Evolutionary conservation across 768 basidiomycete species (phyloP).

Genomic region (Podaxis mareebaensis): DNA sequence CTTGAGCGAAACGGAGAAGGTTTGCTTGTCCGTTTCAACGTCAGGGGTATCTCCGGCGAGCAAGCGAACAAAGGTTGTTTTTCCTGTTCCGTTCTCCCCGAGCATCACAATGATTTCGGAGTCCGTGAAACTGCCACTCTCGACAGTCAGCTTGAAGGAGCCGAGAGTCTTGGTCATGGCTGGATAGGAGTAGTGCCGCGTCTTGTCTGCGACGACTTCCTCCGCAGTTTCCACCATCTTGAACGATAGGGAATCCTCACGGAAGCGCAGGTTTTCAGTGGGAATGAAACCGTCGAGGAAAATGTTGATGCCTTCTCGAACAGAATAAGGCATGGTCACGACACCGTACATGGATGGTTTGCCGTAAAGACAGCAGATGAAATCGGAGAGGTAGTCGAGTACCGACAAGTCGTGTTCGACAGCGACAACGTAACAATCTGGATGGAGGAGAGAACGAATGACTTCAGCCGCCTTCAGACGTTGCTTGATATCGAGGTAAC

Average conservation of each 20-base stretch:
- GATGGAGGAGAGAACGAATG: slow-evolving; percentile 81
- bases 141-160: slow-evolving; percentile 91
- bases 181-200: slow-evolving; percentile 89
- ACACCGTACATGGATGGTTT: slow-evolving; percentile 98
- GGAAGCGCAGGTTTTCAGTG: slow-evolving; percentile 97
- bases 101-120: slow-evolving; percentile 99
- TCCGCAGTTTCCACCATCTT: slow-evolving; percentile 98
- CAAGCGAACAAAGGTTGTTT: slow-evolving; percentile 96
- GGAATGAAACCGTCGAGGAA: slow-evolving; percentile 99
- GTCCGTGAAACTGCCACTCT: slow-evolving; percentile 91
- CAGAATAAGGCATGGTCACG: slow-evolving; percentile 98
- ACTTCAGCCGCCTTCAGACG: slow-evolving; percentile 93
- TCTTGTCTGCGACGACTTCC: slow-evolving; percentile 83
- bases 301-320: slow-evolving; percentile 99
- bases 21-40: slow-evolving; percentile 76
- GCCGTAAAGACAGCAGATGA: slow-evolving; percentile 96
- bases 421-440: slow-evolving; percentile 91
- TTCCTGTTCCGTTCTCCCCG: slow-evolving; percentile 98
- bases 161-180: slow-evolving; percentile 97
- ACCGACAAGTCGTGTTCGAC: slow-evolving; percentile 99
- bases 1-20: slow-evolving; percentile 89
- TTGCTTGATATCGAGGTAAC: slow-evolving; percentile 96
- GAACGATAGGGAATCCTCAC: slow-evolving; percentile 93
- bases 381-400: slow-evolving; percentile 97
- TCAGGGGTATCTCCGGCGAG: slow-evolving; percentile 94